phyloP scores from a whole-genome alignment of 768 basidiomycete species.

The Hygrophorus pudorinus region DNA sequence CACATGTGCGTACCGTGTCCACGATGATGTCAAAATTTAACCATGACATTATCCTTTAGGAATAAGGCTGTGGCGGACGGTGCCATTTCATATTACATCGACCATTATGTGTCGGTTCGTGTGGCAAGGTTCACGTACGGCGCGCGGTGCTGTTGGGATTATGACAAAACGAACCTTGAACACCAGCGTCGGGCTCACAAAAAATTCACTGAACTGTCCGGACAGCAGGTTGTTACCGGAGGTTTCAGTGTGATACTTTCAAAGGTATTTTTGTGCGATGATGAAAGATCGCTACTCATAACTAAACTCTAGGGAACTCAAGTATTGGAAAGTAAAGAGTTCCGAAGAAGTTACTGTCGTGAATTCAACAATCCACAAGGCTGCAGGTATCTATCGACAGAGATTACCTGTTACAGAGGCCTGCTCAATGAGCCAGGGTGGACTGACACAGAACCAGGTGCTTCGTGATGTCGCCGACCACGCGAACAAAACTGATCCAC shows the following conservation, averaged over 20 bases:
- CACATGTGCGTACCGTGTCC: constrained; percentile 28
- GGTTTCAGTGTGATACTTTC: not conserved
- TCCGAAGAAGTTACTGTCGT: not conserved
- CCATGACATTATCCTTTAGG: not conserved
- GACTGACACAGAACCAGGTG: constrained; percentile 3
- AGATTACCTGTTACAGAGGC: not conserved
- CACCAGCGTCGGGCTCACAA: not conserved
- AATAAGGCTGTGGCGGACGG: constrained; percentile 14
- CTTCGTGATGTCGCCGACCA: not conserved
- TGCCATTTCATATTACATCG: constrained; percentile 12
- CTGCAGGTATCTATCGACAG: not conserved
- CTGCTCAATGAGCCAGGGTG: not conserved
- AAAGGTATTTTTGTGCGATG: not conserved
- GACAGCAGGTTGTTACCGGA: not conserved
- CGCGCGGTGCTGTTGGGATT: not conserved
- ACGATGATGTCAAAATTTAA: not conserved
- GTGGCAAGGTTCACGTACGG: constrained; percentile 9
- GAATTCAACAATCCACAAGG: not conserved
- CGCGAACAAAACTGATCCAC: not conserved
- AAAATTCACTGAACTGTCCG: not conserved
- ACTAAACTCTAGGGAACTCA: not conserved
- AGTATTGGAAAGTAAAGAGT: constrained; percentile 4
- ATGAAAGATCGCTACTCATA: not conserved
- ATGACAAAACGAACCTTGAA: not conserved
- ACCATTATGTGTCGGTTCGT: constrained; percentile 8